These are phyloP conservation scores for Tetrastigma voinierianum DNA, from an alignment of 164 flowering plant genomes.

Conservation along the genomic window DNA sequence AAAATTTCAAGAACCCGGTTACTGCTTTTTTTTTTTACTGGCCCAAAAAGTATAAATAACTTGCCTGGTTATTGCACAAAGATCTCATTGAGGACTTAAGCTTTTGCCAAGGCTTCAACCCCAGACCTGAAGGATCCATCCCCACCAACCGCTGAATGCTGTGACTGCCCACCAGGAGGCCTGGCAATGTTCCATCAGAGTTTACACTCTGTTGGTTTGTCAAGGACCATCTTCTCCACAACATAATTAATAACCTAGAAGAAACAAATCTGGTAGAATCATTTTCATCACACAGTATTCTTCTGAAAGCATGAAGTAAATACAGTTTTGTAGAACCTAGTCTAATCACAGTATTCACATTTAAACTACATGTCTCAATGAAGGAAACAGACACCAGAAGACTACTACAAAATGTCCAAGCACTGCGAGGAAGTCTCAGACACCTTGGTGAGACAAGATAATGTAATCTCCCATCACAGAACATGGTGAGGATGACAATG, in stretches of 20 bases:
- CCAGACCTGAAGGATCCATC: constrained; percentile 67
- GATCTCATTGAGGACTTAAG: constrained; percentile 83
- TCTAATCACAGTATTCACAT: too few relatives aligned
- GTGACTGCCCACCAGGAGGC: constrained; percentile 50
- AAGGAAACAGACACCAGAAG: too few relatives aligned
- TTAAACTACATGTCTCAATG: too few relatives aligned
- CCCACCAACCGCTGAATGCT: constrained; percentile 43
- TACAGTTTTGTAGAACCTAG: too few relatives aligned
- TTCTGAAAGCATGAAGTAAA: not conserved
- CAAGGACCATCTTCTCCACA: constrained; percentile 82
- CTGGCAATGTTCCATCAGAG: constrained; percentile 56
- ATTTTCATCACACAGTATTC: not conserved
- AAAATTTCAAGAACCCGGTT: too few relatives aligned
- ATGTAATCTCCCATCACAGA: too few relatives aligned
- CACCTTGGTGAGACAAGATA: too few relatives aligned
- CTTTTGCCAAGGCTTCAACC: constrained; percentile 74
- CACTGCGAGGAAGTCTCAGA: too few relatives aligned
- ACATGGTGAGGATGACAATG: too few relatives aligned
- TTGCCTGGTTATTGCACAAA: constrained; percentile 97
- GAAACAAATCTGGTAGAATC: not conserved
- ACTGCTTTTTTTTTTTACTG: too few relatives aligned
- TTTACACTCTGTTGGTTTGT: constrained; percentile 56
- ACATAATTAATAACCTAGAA: constrained; percentile 89
- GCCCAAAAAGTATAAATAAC: constrained; percentile 10
- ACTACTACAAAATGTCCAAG: too few relatives aligned